These are phyloP conservation scores for Takakia lepidozioides DNA, from an alignment of 225 moss, liverwort and hornwort species.

Conservation along the genomic window DNA sequence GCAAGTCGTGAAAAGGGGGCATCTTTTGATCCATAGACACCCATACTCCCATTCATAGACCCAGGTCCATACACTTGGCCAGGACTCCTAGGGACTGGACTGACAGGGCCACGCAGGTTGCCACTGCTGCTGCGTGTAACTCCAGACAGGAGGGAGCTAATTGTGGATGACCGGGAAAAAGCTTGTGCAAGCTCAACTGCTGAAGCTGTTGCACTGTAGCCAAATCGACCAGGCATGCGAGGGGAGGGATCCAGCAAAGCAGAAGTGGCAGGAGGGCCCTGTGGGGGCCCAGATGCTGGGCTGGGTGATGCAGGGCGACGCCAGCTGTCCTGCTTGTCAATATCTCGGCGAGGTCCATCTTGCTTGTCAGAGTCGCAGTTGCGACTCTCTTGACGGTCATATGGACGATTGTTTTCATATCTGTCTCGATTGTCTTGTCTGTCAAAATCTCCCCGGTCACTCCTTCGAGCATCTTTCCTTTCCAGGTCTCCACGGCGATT, in stretches of 20 bases:
- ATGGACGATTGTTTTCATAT: conserved; percentile 35
- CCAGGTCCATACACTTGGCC: conserved; percentile 51
- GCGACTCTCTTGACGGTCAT: conserved; percentile 51
- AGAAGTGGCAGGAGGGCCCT: conserved; percentile 24
- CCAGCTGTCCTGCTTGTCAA: conserved; percentile 94
- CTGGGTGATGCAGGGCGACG: conserved; percentile 62
- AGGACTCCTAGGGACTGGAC: conserved; percentile 52
- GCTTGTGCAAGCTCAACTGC: conserved; percentile 88
- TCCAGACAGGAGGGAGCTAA: conserved; percentile 61
- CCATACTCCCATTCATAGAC: conserved; percentile 56
- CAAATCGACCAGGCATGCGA: conserved; percentile 58
- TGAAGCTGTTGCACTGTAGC: conserved; percentile 65
- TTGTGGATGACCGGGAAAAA: conserved; percentile 75
- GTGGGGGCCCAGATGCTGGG: conserved; percentile 4
- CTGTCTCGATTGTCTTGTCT: conserved; percentile 42
- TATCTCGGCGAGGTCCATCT: conserved; percentile 58
- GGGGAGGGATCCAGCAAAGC: conserved; percentile 57
- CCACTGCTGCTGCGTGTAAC: conserved; percentile 43
- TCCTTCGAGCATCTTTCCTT: conserved; percentile 48
- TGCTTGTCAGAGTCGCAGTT: conserved; percentile 51
- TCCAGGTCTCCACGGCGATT: conserved; percentile 35
- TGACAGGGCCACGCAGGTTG: conserved; percentile 54
- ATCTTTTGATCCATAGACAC: conserved; percentile 51
- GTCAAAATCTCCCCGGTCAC: conserved; percentile 48
- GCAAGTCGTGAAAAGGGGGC: conserved; percentile 95